A percentile compares a stretch with the other conserved stretches of the same genome.
These are phyloP conservation scores for Collariella sp. DNA, from an alignment of 495 filamentous ascomycete genomes.

Conservation along the genomic window DNA sequence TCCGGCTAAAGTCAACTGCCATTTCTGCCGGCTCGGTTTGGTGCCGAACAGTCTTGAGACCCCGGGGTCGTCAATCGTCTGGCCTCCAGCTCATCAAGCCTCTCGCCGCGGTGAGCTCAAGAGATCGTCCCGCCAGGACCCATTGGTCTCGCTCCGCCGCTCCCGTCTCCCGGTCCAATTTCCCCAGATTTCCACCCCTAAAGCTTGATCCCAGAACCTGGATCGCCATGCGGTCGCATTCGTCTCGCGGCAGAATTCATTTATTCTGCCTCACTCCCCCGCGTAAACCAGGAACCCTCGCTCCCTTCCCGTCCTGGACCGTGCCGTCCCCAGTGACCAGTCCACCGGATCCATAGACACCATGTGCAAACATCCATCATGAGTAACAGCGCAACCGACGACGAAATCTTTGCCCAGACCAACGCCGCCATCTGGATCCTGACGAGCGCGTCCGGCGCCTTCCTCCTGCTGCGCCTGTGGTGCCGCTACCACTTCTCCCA, in stretches of 20 bases:
- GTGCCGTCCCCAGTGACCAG: background rate
- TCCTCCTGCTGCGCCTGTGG: conserved; percentile 13
- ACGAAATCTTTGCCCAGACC: conserved; percentile 10
- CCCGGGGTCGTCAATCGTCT: no score
- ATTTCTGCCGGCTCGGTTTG: no score
- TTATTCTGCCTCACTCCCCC: background rate
- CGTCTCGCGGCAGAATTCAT: background rate
- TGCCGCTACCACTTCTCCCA: conserved; percentile 11
- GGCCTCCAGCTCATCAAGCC: no score
- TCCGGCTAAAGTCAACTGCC: no score
- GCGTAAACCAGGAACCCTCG: no score
- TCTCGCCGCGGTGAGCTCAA: no score
- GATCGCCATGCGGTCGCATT: background rate
- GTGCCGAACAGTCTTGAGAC: no score
- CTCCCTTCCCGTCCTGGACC: background rate
- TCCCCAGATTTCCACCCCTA: background rate
- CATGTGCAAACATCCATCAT: background rate
- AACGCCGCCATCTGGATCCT: conserved; percentile 18
- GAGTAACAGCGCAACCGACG: background rate
- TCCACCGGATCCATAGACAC: background rate
- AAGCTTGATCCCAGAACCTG: background rate
- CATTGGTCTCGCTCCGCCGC: no score
- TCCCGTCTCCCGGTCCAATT: no score
- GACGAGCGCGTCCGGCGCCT: conserved; percentile 9
- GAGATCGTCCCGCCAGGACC: no score